Evolutionary conservation across 371 early-diverging fungal species (phyloP).

Genomic region (Fennellomyces sp.): DNA sequence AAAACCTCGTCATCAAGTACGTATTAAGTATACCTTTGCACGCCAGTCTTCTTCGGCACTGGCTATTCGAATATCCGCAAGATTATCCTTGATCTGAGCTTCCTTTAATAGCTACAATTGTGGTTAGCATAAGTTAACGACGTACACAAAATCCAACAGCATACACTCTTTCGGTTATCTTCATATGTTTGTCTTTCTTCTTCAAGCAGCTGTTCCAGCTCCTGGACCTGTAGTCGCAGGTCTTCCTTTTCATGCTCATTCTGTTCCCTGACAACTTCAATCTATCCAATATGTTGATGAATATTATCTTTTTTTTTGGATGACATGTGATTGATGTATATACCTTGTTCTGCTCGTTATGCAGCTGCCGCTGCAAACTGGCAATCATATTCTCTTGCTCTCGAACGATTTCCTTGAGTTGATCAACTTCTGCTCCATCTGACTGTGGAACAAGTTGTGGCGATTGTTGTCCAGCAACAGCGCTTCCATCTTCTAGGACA

Average conservation of each 20-base stretch:
- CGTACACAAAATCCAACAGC: not conserved
- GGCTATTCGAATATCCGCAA: constrained; percentile 48
- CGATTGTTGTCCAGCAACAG: not conserved
- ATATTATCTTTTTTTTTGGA: not conserved
- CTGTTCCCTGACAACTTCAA: not conserved
- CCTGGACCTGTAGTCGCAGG: constrained; percentile 32
- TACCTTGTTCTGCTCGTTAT: constrained; percentile 24
- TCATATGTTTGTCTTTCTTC: constrained; percentile 41
- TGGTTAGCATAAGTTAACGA: not conserved
- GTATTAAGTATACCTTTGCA: constrained; percentile 27
- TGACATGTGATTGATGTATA: not conserved
- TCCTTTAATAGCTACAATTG: constrained; percentile 42
- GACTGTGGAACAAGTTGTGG: not conserved
- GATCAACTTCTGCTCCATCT: constrained; percentile 10
- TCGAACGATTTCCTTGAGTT: constrained; percentile 13
- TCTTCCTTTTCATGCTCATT: constrained; percentile 36
- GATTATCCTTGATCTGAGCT: constrained; percentile 46
- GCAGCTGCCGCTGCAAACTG: constrained; percentile 9
- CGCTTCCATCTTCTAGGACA: constrained; percentile 14
- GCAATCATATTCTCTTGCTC: constrained; percentile 7
- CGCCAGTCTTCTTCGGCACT: constrained; percentile 46
- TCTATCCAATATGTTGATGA: not conserved
- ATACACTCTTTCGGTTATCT: constrained; percentile 37
- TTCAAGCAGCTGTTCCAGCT: constrained; percentile 33
- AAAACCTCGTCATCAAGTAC: constrained; percentile 17